Evolutionary conservation across 2,329 filamentous ascomycete genomes (phyloP).

Genomic region (Dactylellina drechsleri): DNA sequence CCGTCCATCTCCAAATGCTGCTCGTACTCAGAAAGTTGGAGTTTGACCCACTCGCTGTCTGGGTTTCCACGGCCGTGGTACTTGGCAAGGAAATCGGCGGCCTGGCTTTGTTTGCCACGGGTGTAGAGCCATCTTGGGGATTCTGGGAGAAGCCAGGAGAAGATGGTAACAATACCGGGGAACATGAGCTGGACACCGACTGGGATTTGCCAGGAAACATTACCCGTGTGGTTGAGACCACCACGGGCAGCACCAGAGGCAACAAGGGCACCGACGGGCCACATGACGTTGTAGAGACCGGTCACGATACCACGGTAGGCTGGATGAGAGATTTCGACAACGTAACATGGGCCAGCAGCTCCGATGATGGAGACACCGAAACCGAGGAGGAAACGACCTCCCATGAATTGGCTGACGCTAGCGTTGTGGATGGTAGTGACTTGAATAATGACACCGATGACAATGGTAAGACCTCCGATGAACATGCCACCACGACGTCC

Average conservation of each 20-base stretch:
- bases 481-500: constrained; percentile 68
- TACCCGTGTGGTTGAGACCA: constrained; percentile 59
- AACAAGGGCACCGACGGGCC: constrained; percentile 65
- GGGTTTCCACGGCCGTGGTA: constrained; percentile 58
- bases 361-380: constrained; percentile 63
- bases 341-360: constrained; percentile 59
- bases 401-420: constrained; percentile 63
- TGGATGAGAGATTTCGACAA: constrained; percentile 61
- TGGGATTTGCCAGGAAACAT: constrained; percentile 64
- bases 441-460: constrained; percentile 67
- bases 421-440: constrained; percentile 62
- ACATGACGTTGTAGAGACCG: constrained; percentile 62
- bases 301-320: constrained; percentile 60
- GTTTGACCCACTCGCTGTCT: constrained; percentile 64
- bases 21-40: constrained; percentile 65
- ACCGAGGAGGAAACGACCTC: constrained; percentile 66
- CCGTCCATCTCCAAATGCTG: constrained; percentile 65
- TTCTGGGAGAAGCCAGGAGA: constrained; percentile 55
- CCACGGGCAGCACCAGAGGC: constrained; percentile 62
- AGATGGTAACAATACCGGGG: constrained; percentile 58
- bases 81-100: constrained; percentile 63
- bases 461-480: constrained; percentile 64
- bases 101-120: constrained; percentile 65
- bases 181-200: constrained; percentile 64
- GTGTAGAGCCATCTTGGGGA: constrained; percentile 62